phyloP scores from a whole-genome alignment of 2,329 filamentous ascomycete genomes.

The Fusarium transvaalense region DNA sequence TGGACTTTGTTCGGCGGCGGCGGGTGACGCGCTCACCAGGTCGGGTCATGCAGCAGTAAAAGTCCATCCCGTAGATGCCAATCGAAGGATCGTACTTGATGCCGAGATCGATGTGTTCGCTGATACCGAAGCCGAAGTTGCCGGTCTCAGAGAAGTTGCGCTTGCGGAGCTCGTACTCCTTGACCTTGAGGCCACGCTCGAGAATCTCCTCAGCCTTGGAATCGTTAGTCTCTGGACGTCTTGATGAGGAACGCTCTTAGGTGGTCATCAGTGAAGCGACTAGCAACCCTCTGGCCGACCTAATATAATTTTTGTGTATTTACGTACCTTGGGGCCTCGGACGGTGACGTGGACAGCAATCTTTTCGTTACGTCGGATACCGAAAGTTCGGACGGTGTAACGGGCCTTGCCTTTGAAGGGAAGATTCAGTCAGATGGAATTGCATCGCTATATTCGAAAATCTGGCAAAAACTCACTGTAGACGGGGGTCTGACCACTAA shows the following conservation, averaged over 20 bases:
- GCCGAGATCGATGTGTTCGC: constrained; percentile 99
- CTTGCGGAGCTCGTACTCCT: constrained; percentile 99
- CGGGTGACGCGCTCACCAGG: constrained; percentile 98
- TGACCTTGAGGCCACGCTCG: constrained; percentile 99
- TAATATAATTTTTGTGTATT: constrained; percentile 63
- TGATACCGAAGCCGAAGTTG: constrained; percentile 99
- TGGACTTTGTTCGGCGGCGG: constrained; percentile 89
- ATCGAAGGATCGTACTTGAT: constrained; percentile 99
- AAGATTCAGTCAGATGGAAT: constrained; percentile 29
- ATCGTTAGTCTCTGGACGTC: constrained; percentile 51
- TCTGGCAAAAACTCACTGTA: constrained; percentile 78
- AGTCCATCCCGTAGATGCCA: constrained; percentile 99
- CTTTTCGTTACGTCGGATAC: constrained; percentile 99
- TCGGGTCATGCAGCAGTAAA: constrained; percentile 99
- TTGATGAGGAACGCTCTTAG: constrained; percentile 76
- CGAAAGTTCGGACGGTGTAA: constrained; percentile 99
- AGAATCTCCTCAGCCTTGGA: constrained; percentile 94
- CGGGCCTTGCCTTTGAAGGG: constrained; percentile 87
- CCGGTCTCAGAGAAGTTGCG: constrained; percentile 99
- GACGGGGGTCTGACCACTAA: constrained; percentile 99
- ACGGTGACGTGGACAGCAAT: constrained; percentile 99
- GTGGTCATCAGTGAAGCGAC: constrained; percentile 73
- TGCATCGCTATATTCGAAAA: constrained; percentile 26
- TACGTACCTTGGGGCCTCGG: constrained; percentile 87
- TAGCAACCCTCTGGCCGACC: constrained; percentile 78